These are phyloP conservation scores for Microcos paniculata DNA, from an alignment of 345 rosid species.

Conservation along the genomic window DNA sequence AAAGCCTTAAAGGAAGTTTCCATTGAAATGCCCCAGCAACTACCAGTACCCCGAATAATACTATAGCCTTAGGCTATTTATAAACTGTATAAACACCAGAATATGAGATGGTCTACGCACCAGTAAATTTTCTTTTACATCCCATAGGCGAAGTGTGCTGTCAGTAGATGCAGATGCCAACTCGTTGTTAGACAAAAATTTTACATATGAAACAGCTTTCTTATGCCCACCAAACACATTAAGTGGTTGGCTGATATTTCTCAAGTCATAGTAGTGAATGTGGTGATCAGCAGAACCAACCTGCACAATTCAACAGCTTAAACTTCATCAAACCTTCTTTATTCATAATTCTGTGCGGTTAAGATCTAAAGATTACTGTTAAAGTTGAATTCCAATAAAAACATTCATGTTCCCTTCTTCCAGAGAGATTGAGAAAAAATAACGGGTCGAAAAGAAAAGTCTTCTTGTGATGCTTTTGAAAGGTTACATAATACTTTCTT, in stretches of 20 bases:
- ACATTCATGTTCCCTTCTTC: not conserved
- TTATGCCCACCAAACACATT: slow-evolving; percentile 57
- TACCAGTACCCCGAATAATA: not conserved
- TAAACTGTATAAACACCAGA: not conserved
- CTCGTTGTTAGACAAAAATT: slow-evolving; percentile 59
- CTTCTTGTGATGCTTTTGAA: not conserved
- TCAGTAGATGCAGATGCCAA: slow-evolving; percentile 66
- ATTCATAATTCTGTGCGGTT: not conserved
- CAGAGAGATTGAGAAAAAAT: too few relatives aligned
- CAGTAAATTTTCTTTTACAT: slow-evolving; percentile 51
- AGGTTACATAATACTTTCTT: not conserved
- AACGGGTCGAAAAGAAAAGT: too few relatives aligned
- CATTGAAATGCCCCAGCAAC: not conserved
- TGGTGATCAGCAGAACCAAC: slow-evolving; percentile 68
- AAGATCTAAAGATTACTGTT: not conserved
- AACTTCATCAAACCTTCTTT: not conserved
- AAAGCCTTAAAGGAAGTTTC: not conserved
- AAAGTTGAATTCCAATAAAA: not conserved
- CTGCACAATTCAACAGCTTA: slow-evolving; percentile 29
- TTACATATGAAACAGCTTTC: slow-evolving; percentile 65
- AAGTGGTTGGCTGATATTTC: slow-evolving; percentile 51
- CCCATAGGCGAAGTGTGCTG: slow-evolving; percentile 60
- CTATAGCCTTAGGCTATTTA: not conserved
- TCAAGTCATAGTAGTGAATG: slow-evolving; percentile 58
- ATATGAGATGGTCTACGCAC: slow-evolving; percentile 30